Evolutionary conservation across 169 alveolate genomes (phyloP), one percentile per base, ranked within the genome.

Genomic region (Eimeria acervulina): DNA sequence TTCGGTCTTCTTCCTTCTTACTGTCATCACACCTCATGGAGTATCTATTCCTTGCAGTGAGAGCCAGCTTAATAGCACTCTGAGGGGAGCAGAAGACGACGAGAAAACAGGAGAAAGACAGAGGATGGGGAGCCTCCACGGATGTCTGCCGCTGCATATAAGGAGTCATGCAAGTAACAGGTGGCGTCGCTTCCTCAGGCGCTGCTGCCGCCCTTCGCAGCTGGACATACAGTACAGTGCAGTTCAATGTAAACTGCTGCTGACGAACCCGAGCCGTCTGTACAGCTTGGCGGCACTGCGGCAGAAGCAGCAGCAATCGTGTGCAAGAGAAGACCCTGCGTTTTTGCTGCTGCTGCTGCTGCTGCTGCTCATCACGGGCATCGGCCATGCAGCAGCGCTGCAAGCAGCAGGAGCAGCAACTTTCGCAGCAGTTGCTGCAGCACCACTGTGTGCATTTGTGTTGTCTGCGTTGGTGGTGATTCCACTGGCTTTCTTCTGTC

Each of bases 241-340:
- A 36, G 63, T 21, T 7, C 88, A 78, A 36, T 31, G 88, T n/a
- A 78, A 78, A 21, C 38, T 78, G 88, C 63, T 78, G 66, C 88
- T 78, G 33, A 3, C 63, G 55, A 78, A 78, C 21, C 88, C 88
- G 19, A 33, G 36, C 63, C 88, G 88, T 78, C 63, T 78, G 63
- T 78, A 78, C 31, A 78, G 88, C 31, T 61, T 78, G 1, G 88
- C 63, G 6, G 59, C 88, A 2, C 21, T 78, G 31, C 10, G 88
- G 31, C 88, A 42, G 88, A 78, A 78, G 63, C 88, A 78, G 63
- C 88, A 78, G 63, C 88, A 78, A 28, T 78, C 88, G 2, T 78
- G 88, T 55, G 88, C 88, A 19, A 31, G 88, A 15, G 88, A 78
- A 21, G 88, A 78, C 28, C 88, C 88, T 21, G 91, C 91, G 4